Evolutionary conservation across 2,329 filamentous ascomycete genomes (phyloP), one percentile per base, ranked within the genome.

Genomic region (Calonectria hawksworthii): DNA sequence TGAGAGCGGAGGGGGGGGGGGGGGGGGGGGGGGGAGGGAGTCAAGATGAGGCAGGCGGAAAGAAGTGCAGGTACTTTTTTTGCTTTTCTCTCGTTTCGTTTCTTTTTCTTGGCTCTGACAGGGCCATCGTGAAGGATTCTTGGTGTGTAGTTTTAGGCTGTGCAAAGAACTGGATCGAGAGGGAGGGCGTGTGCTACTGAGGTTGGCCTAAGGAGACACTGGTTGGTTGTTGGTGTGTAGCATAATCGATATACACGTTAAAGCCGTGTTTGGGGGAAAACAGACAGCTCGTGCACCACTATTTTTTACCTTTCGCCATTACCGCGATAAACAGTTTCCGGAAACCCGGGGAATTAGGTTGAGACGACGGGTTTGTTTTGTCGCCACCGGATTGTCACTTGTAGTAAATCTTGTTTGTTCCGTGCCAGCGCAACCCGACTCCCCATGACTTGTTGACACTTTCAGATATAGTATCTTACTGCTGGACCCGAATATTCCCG

Each of bases 401-500:
- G 36, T 23, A 21, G 56, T 28, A 63, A 41, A 14, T 26, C 21
- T 47, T 54, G 23, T 16, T 23, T 23, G 23, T 47, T 38, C 18
- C n/a, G 30, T 50, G 51, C 41, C 51, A 51, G 18, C 59, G 7
- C 28, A 41, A 50, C 50, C n/a, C 47, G 21, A 7, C 44, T 38
- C 32, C 6, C 41, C 14, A 28, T 38, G 23, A 47, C 61, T 70
- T 65, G 44, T 59, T 68, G 36, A 50, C 28, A 34, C 56, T 34
- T 54, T 52, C 59, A 36, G 36, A 63, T 50, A 65, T 65, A 65
- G 34, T 50, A 63, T 52, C 32, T 30, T 14, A 28, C n/a, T 10
- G n/a, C 30, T 14, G 32, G 34, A 47, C 34, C 65, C 71, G 71
- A 61, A 56, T 68, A 64, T 73, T 68, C 56, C 71, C 71, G 71